Base-by-base conservation (phyloP, 2,329 filamentous ascomycete species). In the Cladosporium halotolerans region DNA sequence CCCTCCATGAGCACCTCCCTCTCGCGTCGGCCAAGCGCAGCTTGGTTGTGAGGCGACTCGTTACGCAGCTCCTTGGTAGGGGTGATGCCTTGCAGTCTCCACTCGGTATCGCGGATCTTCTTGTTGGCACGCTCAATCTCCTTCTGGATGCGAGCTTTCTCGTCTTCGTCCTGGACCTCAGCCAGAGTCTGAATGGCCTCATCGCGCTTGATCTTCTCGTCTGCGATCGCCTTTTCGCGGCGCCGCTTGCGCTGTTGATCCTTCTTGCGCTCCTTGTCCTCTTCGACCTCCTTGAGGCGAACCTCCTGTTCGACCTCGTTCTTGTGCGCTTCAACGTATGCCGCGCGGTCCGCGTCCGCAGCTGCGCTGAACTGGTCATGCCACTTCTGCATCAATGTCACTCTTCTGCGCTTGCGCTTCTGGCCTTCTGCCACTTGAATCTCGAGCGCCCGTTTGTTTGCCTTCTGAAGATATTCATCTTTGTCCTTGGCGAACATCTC, bases 201-300 rank as follows among this genome's bases (percentile, higher is more conserved):
- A 3, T 86, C 82, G 58, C 93, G 88, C 73, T 95, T 93, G 67
- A 90, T 85, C 67, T 78, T 77, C 63, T 96, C 92, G 63, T 95
- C 87, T 6, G 90, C 92, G 55, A 95, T 86, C 3, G 90, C 90
- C 78, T 96, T 96, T 69, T 97, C 92, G 14, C 93, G 86, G 41
- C 93, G 85, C 56, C 93, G 83, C 75, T 97, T 99, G 58, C 93
- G 87, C 70, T 99, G 93, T 89, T 99, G 97, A 67, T 99, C 93
- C 76, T 99, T 99, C 77, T 99, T 99, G 60, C 93, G 89, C 72
- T 99, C 93, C 74, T 99, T 99, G 71, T 99, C 93, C 57, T 92
- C 90, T 56, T 87, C 86, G 7, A 96, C 79, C 69, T 96, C 92
- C 60, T 89, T 89, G 57, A 90, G 86, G 60, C 93, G 88, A 2